Percentiles rank a stretch among this genome's conserved stretches.
Conservation (phyloP, 2,329 filamentous ascomycete genomes). For the Thyridium curvatum region DNA sequence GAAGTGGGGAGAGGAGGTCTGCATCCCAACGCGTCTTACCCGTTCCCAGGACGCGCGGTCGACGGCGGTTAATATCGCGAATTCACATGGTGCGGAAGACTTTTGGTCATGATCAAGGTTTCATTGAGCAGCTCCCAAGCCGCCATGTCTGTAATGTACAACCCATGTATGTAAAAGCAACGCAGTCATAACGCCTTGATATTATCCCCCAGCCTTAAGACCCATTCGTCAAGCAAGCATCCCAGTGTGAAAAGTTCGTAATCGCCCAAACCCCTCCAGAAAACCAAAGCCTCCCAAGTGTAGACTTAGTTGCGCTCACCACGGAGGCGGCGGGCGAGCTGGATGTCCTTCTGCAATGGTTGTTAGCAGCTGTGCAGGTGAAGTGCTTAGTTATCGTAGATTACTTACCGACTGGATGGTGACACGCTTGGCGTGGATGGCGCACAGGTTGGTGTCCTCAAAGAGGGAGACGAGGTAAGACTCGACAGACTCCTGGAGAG, state of each 20-base stretch:
- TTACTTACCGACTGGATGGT: conserved; percentile 77
- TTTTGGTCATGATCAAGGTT: too few species aligned
- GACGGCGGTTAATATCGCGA: neutral
- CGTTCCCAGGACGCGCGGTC: too few species aligned
- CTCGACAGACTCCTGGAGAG: conserved; percentile 97
- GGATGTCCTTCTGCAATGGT: conserved; percentile 72
- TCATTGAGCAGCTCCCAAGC: conserved; percentile 3
- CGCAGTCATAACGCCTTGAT: conserved; percentile 36
- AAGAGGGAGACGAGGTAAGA: conserved; percentile 98
- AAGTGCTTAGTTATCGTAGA: too few species aligned
- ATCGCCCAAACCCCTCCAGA: conserved; percentile 31
- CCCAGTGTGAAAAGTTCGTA: conserved; percentile 24
- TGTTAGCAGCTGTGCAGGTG: conserved; percentile 24
- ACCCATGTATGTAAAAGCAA: conserved; percentile 30
- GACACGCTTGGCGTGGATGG: conserved; percentile 98
- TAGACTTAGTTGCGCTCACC: conserved; percentile 76
- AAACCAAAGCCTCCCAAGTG: conserved; percentile 12
- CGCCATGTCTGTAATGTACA: conserved; percentile 34
- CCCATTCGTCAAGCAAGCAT: conserved; percentile 32
- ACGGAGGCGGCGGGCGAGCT: conserved; percentile 90
- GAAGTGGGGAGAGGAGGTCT: too few species aligned
- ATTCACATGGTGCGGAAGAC: too few species aligned
- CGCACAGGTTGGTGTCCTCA: conserved; percentile 97
- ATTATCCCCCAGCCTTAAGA: conserved; percentile 28
- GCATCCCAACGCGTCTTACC: too few species aligned